Conservation (phyloP, 345 rosid species). For the Boechera retrofracta region DNA sequence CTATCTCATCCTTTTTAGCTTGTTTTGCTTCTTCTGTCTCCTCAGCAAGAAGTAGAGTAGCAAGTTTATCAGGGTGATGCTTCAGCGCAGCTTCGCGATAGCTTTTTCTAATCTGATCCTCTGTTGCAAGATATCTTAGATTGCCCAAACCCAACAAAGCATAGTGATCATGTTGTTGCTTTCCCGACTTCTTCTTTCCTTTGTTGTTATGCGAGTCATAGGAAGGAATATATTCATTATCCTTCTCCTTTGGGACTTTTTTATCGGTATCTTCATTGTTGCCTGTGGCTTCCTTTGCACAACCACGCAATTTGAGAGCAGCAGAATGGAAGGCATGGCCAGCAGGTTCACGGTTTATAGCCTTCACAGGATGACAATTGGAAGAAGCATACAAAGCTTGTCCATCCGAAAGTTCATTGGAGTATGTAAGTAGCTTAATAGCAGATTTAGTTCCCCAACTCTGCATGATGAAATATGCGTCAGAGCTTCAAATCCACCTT, state of each 20-base stretch:
- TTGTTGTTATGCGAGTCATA: slow-evolving; percentile 64
- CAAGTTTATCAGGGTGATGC: slow-evolving; percentile 96
- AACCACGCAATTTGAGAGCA: slow-evolving; percentile 83
- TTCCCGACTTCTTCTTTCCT: slow-evolving; percentile 72
- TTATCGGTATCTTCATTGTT: slow-evolving; percentile 46
- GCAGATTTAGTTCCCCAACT: slow-evolving; percentile 52
- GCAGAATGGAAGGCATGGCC: slow-evolving; percentile 85
- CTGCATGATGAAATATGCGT: slow-evolving; percentile 24
- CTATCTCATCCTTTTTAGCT: slow-evolving; percentile 89
- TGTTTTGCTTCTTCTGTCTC: slow-evolving; percentile 85
- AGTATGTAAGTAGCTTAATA: slow-evolving; percentile 63
- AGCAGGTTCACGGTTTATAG: slow-evolving; percentile 81
- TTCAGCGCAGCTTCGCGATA: slow-evolving; percentile 91
- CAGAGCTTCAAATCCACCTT: slow-evolving; percentile 16
- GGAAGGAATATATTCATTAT: slow-evolving; percentile 62
- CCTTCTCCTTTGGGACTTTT: slow-evolving; percentile 64
- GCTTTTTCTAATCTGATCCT: slow-evolving; percentile 89
- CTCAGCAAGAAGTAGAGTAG: slow-evolving; percentile 80
- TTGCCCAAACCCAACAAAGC: slow-evolving; percentile 86
- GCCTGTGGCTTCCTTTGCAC: slow-evolving; percentile 52
- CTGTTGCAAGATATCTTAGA: slow-evolving; percentile 92
- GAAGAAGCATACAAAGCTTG: slow-evolving; percentile 67
- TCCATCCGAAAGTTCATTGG: slow-evolving; percentile 72
- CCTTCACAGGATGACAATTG: slow-evolving; percentile 81
- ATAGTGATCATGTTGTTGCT: slow-evolving; percentile 89